Conservation (phyloP, 192 early-diverging fungal genomes). For the Umbelopsis ramanniana region DNA sequence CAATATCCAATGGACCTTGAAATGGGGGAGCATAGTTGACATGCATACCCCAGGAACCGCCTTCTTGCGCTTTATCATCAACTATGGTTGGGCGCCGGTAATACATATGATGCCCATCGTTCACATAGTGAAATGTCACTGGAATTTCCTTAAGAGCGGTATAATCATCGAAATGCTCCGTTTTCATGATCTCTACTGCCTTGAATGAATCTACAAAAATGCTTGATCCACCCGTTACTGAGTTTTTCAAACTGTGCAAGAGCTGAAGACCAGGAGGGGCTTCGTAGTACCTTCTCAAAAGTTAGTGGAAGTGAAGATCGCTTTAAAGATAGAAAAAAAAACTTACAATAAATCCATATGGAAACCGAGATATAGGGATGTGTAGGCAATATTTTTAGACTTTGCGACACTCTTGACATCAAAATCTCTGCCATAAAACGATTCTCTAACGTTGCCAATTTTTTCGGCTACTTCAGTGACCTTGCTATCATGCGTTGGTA, state of each 20-base stretch:
- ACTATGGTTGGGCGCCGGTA: conserved; percentile 72
- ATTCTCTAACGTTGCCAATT: conserved; percentile 72
- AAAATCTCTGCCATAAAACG: conserved; percentile 79
- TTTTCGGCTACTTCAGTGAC: conserved; percentile 63
- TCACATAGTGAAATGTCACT: conserved; percentile 81
- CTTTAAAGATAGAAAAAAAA: background rate
- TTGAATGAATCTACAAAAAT: conserved; percentile 79
- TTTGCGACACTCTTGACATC: conserved; percentile 78
- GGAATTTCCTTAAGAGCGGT: conserved; percentile 58
- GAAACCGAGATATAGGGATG: conserved; percentile 74
- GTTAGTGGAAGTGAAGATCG: no score
- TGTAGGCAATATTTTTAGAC: conserved; percentile 88
- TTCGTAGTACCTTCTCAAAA: conserved; percentile 70
- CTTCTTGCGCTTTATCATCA: conserved; percentile 41
- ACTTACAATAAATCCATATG: conserved; percentile 89
- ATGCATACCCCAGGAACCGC: conserved; percentile 44
- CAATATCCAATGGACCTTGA: conserved; percentile 70
- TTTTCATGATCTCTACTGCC: conserved; percentile 65
- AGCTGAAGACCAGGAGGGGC: conserved; percentile 81
- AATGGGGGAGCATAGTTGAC: conserved; percentile 87
- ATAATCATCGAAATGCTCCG: conserved; percentile 62
- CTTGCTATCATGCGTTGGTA: conserved; percentile 60
- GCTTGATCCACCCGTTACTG: conserved; percentile 72
- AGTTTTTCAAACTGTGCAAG: conserved; percentile 78
- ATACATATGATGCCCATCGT: conserved; percentile 76